Evolutionary conservation across 1,284 basidiomycete species (phyloP).

Genomic region (Cryptococcus sp.): DNA sequence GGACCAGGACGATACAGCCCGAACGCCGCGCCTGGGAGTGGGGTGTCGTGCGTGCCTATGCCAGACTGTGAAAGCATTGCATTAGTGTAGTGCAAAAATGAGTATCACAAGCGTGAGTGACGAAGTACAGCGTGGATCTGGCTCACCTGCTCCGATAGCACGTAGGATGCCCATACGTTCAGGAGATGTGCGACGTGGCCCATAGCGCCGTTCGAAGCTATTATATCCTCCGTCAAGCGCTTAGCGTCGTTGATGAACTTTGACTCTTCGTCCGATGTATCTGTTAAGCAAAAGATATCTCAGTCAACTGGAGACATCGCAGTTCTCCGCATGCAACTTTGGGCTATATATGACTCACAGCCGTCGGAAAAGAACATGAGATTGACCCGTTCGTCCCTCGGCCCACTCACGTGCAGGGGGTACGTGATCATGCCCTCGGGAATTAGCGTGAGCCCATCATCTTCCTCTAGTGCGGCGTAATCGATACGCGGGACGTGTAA

Average conservation of each 20-base stretch:
- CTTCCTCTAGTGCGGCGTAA: background rate
- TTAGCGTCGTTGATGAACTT: constrained; percentile 71
- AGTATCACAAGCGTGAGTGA: too few species aligned
- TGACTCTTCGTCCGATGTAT: constrained; percentile 61
- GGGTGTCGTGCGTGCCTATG: constrained; percentile 67
- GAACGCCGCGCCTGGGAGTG: constrained; percentile 70
- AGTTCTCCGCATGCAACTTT: background rate
- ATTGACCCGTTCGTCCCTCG: constrained; percentile 67
- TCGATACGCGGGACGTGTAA: too few species aligned
- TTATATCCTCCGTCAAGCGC: constrained; percentile 68
- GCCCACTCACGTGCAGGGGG: constrained; percentile 65
- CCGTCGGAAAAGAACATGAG: constrained; percentile 80
- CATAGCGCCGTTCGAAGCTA: constrained; percentile 69
- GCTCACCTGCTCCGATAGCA: constrained; percentile 63
- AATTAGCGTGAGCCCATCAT: constrained; percentile 2
- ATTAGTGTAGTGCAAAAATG: too few species aligned
- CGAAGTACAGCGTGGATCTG: too few species aligned
- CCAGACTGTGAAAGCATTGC: constrained; percentile 73
- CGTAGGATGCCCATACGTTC: constrained; percentile 80
- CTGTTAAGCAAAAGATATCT: constrained; percentile 51
- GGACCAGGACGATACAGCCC: constrained; percentile 77
- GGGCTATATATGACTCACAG: constrained; percentile 61
- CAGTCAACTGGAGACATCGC: background rate
- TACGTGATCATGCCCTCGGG: constrained; percentile 57
- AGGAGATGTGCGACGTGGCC: constrained; percentile 71